A percentile compares a stretch with the other conserved stretches of the same genome.
Evolutionary conservation across 257 asterid species (phyloP).

Genomic region (Solanum lycopersicoides): DNA sequence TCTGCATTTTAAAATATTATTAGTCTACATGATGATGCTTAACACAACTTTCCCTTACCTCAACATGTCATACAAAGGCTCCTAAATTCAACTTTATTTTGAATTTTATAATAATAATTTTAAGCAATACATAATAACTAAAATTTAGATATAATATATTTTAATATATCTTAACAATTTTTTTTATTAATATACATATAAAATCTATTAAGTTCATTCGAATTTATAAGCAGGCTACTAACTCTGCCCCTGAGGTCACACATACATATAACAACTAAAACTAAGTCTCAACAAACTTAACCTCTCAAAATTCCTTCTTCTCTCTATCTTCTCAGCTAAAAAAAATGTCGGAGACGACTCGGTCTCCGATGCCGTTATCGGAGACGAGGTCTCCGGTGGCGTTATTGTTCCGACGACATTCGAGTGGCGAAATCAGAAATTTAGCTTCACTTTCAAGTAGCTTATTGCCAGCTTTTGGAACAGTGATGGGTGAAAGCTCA

Average conservation of each 20-base stretch:
- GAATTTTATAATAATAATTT: too few species aligned
- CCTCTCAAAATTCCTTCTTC: not conserved
- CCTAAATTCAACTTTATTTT: not conserved
- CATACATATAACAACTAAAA: not conserved
- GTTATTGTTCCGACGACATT: constrained; percentile 46
- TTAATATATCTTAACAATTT: too few species aligned
- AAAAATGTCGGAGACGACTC: constrained; percentile 15
- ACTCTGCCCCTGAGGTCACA: not conserved
- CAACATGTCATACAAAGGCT: not conserved
- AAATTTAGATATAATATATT: not conserved
- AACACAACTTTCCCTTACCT: not conserved
- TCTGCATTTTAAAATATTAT: not conserved
- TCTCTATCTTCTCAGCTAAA: not conserved
- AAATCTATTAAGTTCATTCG: not conserved
- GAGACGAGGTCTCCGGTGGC: constrained; percentile 54
- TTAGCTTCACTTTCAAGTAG: constrained; percentile 80
- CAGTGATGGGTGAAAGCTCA: constrained; percentile 57
- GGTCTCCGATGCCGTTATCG: constrained; percentile 25
- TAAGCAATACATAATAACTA: too few species aligned
- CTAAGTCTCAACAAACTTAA: not conserved
- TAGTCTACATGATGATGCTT: not conserved
- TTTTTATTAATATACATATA: too few species aligned
- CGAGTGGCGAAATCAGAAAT: constrained; percentile 45
- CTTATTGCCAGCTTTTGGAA: constrained; percentile 85
- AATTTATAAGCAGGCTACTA: not conserved